phyloP scores from a whole-genome alignment of 1,284 basidiomycete genomes.

The Ustilago bromivora region DNA sequence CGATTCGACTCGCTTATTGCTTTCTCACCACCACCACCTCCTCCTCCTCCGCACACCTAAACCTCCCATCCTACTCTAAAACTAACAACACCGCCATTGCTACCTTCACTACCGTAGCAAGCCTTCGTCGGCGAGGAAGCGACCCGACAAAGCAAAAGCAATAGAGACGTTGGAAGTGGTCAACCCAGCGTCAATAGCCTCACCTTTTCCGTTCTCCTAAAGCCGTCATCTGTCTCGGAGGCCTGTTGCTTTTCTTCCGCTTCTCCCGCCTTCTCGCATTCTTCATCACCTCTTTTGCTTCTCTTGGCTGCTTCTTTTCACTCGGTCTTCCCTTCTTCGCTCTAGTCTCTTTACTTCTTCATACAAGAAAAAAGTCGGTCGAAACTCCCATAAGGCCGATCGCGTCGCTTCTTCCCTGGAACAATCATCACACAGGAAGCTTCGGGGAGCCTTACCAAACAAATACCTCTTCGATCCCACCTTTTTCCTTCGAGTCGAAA shows the following conservation, averaged over 20 bases:
- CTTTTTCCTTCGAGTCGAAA: background rate
- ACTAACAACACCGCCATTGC: background rate
- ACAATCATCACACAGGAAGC: background rate
- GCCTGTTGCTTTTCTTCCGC: slow-evolving; percentile 11
- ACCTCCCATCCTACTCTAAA: background rate
- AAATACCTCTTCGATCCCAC: background rate
- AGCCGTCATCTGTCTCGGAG: background rate
- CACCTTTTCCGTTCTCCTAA: slow-evolving; percentile 7
- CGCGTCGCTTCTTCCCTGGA: background rate
- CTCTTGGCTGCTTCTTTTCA: no score
- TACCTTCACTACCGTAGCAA: background rate
- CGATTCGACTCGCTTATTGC: background rate
- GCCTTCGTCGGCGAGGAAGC: slow-evolving; percentile 10
- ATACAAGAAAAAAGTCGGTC: background rate
- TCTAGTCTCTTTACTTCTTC: background rate
- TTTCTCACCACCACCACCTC: slow-evolving; percentile 25
- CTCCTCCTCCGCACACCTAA: background rate
- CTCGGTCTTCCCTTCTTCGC: no score
- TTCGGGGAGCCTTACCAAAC: background rate
- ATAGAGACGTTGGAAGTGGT: slow-evolving; percentile 43
- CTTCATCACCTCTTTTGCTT: background rate
- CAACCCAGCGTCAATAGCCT: slow-evolving; percentile 32
- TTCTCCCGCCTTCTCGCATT: slow-evolving; percentile 5
- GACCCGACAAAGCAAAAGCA: slow-evolving; percentile 21
- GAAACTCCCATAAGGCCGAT: background rate